These are phyloP conservation scores for Sporobolomyces roseus DNA, from an alignment of 768 basidiomycete species.

Conservation along the genomic window DNA sequence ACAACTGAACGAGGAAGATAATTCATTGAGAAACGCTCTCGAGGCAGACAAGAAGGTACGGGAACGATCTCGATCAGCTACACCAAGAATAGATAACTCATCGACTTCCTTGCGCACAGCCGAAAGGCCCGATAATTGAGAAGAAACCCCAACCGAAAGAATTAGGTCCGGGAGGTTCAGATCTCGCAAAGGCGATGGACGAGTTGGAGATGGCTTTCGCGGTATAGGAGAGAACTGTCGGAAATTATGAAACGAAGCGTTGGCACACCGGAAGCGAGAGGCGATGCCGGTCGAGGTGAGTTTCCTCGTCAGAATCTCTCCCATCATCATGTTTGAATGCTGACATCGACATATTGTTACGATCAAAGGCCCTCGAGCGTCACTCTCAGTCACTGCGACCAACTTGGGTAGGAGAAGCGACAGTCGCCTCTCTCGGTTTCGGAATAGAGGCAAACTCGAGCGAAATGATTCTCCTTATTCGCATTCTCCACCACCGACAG, in stretches of 20 bases:
- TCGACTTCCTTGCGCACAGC: neutral
- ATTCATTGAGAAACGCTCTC: neutral
- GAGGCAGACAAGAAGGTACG: neutral
- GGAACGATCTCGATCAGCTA: neutral
- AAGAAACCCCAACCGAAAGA: conserved; percentile 15
- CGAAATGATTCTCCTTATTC: no score
- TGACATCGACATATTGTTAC: no score
- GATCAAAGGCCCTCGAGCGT: no score
- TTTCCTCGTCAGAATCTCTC: no score
- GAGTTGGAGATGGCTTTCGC: conserved; percentile 15
- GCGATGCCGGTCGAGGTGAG: no score
- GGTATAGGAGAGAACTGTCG: neutral
- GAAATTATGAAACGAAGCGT: no score
- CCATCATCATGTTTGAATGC: no score
- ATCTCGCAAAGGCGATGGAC: conserved; percentile 11
- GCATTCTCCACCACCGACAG: no score
- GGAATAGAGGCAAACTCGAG: no score
- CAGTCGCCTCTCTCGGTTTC: no score
- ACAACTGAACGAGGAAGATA: conserved; percentile 1
- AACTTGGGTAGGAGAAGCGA: no score
- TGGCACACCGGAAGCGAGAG: neutral
- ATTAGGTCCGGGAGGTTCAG: neutral
- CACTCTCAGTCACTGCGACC: no score
- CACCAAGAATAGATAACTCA: neutral
- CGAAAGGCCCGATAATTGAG: conserved; percentile 7